Evolutionary conservation across 441 rosid genomes (phyloP).

Genomic region (Jatropha podagrica): DNA sequence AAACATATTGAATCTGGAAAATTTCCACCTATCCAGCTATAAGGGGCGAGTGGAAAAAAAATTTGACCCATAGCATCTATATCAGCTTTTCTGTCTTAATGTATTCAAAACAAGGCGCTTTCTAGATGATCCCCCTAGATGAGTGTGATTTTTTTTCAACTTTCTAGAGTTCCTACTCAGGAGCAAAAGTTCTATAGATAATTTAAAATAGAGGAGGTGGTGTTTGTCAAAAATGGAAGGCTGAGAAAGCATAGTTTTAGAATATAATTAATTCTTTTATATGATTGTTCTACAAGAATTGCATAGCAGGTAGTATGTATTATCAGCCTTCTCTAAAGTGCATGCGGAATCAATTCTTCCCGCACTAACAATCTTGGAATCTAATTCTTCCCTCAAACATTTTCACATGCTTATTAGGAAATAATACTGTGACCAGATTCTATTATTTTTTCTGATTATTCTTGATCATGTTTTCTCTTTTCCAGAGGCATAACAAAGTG

Average conservation of each 20-base stretch:
- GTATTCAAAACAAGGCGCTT: too few relatives aligned
- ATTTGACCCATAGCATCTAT: too few relatives aligned
- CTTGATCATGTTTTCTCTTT: slow-evolving; percentile 13
- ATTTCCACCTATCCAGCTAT: too few relatives aligned
- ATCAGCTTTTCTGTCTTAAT: too few relatives aligned
- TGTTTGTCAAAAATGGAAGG: slow-evolving; percentile 26
- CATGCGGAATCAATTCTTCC: slow-evolving; percentile 47
- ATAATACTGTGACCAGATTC: slow-evolving; percentile 22
- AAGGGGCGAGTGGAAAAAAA: too few relatives aligned
- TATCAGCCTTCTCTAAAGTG: slow-evolving; percentile 24
- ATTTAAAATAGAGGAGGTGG: not conserved
- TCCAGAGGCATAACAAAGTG: slow-evolving; percentile 20
- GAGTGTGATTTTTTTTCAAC: not conserved
- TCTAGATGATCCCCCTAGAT: too few relatives aligned
- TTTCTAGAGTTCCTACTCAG: not conserved
- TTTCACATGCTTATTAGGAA: slow-evolving; percentile 35
- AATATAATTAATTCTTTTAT: slow-evolving; percentile 15
- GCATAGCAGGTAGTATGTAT: slow-evolving; percentile 11
- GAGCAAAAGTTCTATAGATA: not conserved
- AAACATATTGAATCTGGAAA: not conserved
- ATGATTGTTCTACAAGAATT: slow-evolving; percentile 28
- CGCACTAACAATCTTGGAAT: slow-evolving; percentile 46
- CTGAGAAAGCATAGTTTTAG: slow-evolving; percentile 20
- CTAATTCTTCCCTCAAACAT: slow-evolving; percentile 35
- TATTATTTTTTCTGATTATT: slow-evolving; percentile 14